Evolutionary conservation across 345 rosid genomes (phyloP).

Genomic region (Stellera chamaejasme): DNA sequence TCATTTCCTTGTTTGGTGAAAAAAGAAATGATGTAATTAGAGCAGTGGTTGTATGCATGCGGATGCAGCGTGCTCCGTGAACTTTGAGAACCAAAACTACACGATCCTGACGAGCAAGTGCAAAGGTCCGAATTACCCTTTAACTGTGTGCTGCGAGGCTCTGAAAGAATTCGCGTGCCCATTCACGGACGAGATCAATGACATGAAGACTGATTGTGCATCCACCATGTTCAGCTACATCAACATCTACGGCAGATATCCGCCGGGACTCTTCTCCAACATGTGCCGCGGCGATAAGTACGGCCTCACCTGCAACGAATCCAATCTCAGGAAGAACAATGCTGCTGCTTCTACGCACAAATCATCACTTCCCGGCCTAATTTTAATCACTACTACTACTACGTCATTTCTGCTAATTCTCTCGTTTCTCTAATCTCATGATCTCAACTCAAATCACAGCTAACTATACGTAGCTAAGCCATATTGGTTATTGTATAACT

Average conservation of each 20-base stretch:
- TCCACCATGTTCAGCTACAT: slow-evolving; percentile 83
- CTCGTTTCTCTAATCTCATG: no score
- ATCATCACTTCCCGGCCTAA: no score
- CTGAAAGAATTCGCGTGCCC: slow-evolving; percentile 64
- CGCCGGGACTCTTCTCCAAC: slow-evolving; percentile 74
- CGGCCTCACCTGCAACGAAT: slow-evolving; percentile 46
- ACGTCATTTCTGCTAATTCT: no score
- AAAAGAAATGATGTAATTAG: no score
- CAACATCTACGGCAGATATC: slow-evolving; percentile 65
- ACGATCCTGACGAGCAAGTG: slow-evolving; percentile 51
- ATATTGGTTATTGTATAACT: no score
- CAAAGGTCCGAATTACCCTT: slow-evolving; percentile 71
- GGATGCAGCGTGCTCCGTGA: slow-evolving; percentile 41
- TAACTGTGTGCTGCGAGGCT: slow-evolving; percentile 41
- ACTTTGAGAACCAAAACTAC: slow-evolving; percentile 57
- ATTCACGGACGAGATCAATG: slow-evolving; percentile 37
- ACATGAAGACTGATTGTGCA: slow-evolving; percentile 44
- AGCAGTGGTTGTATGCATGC: not conserved
- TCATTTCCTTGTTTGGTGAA: not conserved
- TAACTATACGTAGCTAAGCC: no score
- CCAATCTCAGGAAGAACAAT: no score
- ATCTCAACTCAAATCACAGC: no score
- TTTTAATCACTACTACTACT: no score
- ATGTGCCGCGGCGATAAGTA: slow-evolving; percentile 47
- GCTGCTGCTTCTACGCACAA: no score